Conservation (phyloP, 192 early-diverging fungal genomes). For the Chytriomyces sp. region DNA sequence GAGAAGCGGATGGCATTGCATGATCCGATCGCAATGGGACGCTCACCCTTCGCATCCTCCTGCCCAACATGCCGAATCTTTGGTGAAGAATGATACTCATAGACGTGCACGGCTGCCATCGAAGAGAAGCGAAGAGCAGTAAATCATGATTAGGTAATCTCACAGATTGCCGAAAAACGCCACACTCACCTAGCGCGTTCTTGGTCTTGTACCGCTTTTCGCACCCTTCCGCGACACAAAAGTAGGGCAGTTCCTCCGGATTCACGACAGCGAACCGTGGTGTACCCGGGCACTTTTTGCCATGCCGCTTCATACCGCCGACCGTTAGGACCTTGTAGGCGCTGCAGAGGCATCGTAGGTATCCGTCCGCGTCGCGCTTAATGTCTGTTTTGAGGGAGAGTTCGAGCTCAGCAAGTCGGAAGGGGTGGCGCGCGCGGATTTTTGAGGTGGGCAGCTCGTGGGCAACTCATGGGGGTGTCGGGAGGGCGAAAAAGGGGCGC, state of each 20-base stretch:
- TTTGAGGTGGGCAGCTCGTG: background rate
- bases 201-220: background rate
- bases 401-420: background rate
- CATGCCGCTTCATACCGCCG: slow-evolving; percentile 7
- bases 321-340: background rate
- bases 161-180: too few species aligned
- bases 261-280: background rate
- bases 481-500: background rate
- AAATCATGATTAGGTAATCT: too few species aligned
- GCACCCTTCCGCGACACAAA: background rate
- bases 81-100: slow-evolving; percentile 8
- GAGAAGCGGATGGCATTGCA: too few species aligned
- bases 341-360: background rate
- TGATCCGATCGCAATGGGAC: too few species aligned
- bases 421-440: background rate
- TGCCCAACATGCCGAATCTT: background rate
- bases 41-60: background rate
- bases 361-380: background rate
- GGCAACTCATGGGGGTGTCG: background rate
- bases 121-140: too few species aligned
- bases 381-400: background rate
- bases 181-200: background rate
- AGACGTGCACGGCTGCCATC: slow-evolving; percentile 14
- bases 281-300: background rate
- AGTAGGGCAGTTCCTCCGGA: background rate